Evolutionary conservation across 106 monocot genomes (phyloP), one percentile per base, ranked within the genome.

Genomic region (Vanilla planifolia): DNA sequence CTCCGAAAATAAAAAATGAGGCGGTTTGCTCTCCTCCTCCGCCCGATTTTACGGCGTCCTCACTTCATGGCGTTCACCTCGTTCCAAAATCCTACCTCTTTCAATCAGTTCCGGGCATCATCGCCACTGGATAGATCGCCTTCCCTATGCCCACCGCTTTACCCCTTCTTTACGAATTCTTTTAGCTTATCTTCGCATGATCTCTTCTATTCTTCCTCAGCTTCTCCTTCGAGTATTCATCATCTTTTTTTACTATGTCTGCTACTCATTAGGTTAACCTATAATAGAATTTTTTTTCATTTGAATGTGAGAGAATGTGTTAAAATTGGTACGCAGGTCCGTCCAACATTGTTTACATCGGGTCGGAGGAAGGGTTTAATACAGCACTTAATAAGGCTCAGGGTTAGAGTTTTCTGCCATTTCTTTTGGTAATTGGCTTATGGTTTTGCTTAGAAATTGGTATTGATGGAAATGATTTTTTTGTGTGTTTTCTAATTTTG

Each of bases 321-420:
- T 30, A 23, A 32, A 19, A 42, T 8, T 61, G 16, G 5, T 35
- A 22, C 4, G 26, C 50, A 70, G 70, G 70, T 70, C 25, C 61
- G 27, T 33, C 61, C 10, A 56, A 70, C 41, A 43, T 70, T 3
- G 50, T 70, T 39, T 30, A 28, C 25, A 33, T 70, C 52, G 70
- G 52, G 16, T 70, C 70, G 6, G 70, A 70, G 15, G 34, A 61
- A 29, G 70, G 42, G 28, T 62, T 61, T 33, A 62, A 41, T 42
- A 17, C 60, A 32, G 70, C 61, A 22, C 61, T 70, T 35, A 62
- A 30, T 37, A 62, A 70, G 52, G 67, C 33, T 44, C n/a, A 55
- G 43, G 67, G 67, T 67, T 28, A 56, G 56, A 9, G 21, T 25
- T 47, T 32, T 17, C 11, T 42, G 6, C 0, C 20, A 24, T 52